A percentile compares a stretch with the other conserved stretches of the same genome.
Evolutionary conservation across 306 rosid species (phyloP).

Genomic region (Astragalus membranaceus): DNA sequence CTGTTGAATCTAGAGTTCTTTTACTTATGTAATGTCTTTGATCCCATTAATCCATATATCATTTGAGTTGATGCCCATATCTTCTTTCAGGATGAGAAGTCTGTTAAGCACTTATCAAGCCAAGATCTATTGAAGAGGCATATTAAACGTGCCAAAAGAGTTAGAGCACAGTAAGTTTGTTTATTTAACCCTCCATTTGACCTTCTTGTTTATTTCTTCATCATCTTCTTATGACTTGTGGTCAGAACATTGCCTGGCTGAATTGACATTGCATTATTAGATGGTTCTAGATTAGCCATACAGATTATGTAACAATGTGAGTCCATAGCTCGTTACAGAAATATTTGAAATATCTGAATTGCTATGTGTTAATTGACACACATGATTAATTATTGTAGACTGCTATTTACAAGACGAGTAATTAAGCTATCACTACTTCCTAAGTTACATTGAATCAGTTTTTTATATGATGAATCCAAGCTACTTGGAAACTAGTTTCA

Average conservation of each 20-base stretch:
- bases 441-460: background rate
- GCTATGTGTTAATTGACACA: background rate
- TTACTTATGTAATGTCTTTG: background rate
- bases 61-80: constrained; percentile 1
- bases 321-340: background rate
- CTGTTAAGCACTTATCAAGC: constrained; percentile 35
- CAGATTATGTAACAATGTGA: background rate
- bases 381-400: too few species aligned
- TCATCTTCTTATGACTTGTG: background rate
- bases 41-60: background rate
- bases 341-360: background rate
- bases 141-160: constrained; percentile 71
- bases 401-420: background rate
- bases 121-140: constrained; percentile 65
- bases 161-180: constrained; percentile 61
- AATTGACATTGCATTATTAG: constrained; percentile 1
- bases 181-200: background rate
- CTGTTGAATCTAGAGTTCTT: constrained; percentile 1
- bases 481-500: background rate
- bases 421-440: background rate
- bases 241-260: background rate
- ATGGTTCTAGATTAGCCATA: background rate
- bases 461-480: background rate
- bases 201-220: constrained; percentile 14
- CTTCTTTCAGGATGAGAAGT: constrained; percentile 49